phyloP scores from a whole-genome alignment of 164 flowering plant species.

The Sextonia rubra region DNA sequence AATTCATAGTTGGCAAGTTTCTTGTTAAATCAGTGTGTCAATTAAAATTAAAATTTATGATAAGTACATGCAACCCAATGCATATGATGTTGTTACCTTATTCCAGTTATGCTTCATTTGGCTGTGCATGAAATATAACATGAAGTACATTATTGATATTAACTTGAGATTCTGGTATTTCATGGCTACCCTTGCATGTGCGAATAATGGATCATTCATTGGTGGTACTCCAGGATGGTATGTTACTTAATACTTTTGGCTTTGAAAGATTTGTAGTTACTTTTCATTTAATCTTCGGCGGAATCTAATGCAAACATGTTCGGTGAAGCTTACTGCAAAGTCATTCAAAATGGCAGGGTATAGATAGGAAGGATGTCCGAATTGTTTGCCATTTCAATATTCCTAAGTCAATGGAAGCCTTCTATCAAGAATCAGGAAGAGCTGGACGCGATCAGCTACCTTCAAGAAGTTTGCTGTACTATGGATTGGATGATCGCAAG shows the following conservation, averaged over 20 bases:
- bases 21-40: too few relatives aligned
- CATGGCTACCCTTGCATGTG: slow-evolving; percentile 13
- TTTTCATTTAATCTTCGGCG: neutral
- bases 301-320: neutral
- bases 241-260: slow-evolving; percentile 12
- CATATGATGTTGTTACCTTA: too few relatives aligned
- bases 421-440: slow-evolving; percentile 99
- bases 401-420: slow-evolving; percentile 95
- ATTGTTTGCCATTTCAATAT: slow-evolving; percentile 87
- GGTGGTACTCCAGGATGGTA: slow-evolving; percentile 69
- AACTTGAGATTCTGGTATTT: slow-evolving; percentile 15
- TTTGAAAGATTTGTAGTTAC: slow-evolving; percentile 1
- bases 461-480: slow-evolving; percentile 76
- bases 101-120: too few relatives aligned
- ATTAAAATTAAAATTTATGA: too few relatives aligned
- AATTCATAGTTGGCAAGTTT: too few relatives aligned
- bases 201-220: slow-evolving; percentile 21
- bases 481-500: slow-evolving; percentile 75
- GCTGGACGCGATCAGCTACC: slow-evolving; percentile 94
- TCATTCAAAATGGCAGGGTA: slow-evolving; percentile 47
- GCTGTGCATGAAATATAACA: too few relatives aligned
- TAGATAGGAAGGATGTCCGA: slow-evolving; percentile 87
- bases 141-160: neutral
- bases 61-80: too few relatives aligned
- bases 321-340: slow-evolving; percentile 4